Conservation (phyloP, 768 basidiomycete species). For the Hypholoma fasciculare region DNA sequence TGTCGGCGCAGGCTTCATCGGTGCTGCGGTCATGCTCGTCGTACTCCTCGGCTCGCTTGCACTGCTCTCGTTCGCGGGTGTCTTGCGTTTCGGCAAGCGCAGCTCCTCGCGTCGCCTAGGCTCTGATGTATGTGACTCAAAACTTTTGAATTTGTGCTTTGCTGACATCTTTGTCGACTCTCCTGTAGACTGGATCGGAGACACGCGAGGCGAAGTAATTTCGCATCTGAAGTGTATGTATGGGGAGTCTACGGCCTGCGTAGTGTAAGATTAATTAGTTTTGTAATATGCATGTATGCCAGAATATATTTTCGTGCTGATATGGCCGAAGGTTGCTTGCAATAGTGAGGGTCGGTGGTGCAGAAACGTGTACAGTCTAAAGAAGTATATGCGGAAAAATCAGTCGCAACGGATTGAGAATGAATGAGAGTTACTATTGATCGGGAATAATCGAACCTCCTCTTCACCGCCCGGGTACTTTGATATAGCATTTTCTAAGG, state of each 20-base stretch:
- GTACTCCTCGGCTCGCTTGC: slow-evolving; percentile 38
- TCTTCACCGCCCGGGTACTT: no score
- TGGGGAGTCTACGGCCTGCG: no score
- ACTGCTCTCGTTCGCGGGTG: slow-evolving; percentile 41
- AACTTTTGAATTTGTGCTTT: not conserved
- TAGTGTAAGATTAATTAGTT: not conserved
- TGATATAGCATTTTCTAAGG: no score
- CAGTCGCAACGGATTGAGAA: no score
- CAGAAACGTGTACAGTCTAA: no score
- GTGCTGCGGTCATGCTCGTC: slow-evolving; percentile 54
- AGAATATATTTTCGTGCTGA: not conserved
- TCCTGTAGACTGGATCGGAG: not conserved
- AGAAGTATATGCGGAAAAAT: no score
- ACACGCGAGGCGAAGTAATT: no score
- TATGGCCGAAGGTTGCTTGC: not conserved
- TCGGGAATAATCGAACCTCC: no score
- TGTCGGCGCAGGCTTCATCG: slow-evolving; percentile 69
- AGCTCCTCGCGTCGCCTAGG: not conserved
- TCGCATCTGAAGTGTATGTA: no score
- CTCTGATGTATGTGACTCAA: not conserved
- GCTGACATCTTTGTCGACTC: not conserved
- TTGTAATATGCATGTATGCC: not conserved
- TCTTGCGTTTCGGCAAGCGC: slow-evolving; percentile 27
- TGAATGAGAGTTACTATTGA: no score
- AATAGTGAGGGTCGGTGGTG: no score